A percentile compares a stretch with the other conserved stretches of the same genome.
phyloP scores from a whole-genome alignment of 2,329 filamentous ascomycete genomes.

The Thielaviopsis ethacetica region DNA sequence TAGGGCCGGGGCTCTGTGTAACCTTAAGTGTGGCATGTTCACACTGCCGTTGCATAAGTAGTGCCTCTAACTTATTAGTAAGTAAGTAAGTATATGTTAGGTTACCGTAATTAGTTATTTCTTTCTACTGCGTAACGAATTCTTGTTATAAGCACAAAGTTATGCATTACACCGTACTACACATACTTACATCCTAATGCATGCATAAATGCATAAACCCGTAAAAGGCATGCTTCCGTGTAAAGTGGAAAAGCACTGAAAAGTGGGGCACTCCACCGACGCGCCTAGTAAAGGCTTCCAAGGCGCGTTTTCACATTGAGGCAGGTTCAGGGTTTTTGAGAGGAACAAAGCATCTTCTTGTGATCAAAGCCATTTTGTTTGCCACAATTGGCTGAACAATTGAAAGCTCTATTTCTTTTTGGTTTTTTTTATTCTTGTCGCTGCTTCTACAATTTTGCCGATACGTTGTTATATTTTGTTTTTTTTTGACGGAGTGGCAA shows the following conservation, averaged over 20 bases:
- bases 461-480: not conserved
- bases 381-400: not conserved
- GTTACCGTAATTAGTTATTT: no score
- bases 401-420: not conserved
- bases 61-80: no score
- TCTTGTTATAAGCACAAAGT: not conserved
- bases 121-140: no score
- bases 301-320: conserved; percentile 5
- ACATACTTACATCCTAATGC: not conserved
- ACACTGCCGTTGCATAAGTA: no score
- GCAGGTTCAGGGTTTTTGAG: not conserved
- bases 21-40: no score
- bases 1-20: no score
- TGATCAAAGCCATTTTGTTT: not conserved
- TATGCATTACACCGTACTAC: not conserved
- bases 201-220: not conserved
- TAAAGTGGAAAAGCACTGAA: conserved; percentile 9
- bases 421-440: not conserved
- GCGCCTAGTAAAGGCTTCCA: not conserved
- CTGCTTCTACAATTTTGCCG: not conserved
- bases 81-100: no score
- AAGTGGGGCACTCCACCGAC: conserved; percentile 1
- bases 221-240: not conserved
- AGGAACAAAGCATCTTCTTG: not conserved
- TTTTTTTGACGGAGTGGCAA: not conserved